phyloP scores from a whole-genome alignment of 345 rosid genomes.

The Populus davidiana region DNA sequence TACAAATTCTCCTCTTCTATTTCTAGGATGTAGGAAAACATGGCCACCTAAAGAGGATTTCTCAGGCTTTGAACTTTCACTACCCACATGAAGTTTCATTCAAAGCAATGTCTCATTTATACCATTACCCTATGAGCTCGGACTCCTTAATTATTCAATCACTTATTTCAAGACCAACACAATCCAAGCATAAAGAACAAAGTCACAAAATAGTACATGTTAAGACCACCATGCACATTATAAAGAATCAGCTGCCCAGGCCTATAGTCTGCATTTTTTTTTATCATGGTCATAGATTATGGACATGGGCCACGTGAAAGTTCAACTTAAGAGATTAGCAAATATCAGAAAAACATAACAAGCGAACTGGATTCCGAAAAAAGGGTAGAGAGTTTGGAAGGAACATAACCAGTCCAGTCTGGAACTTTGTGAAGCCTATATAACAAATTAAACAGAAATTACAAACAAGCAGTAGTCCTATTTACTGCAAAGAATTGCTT shows the following conservation, averaged over 20 bases:
- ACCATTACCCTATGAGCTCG: neutral
- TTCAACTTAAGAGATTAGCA: neutral
- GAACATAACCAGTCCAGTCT: neutral
- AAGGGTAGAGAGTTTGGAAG: neutral
- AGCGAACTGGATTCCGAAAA: neutral
- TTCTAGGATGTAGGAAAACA: neutral
- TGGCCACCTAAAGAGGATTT: neutral
- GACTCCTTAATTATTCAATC: neutral
- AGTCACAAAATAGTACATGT: neutral
- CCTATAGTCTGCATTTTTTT: neutral
- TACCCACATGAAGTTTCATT: neutral
- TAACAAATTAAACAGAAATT: neutral
- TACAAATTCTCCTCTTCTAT: neutral
- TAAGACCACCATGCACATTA: neutral
- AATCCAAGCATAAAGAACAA: neutral
- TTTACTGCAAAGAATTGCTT: slow-evolving; percentile 19
- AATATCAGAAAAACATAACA: neutral
- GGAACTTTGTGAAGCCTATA: neutral
- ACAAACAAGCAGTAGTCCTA: neutral
- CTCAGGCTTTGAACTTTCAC: neutral
- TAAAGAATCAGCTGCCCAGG: neutral
- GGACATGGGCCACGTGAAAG: neutral
- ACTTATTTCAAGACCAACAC: neutral
- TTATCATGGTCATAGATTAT: neutral
- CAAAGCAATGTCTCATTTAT: neutral